Percentiles rank a stretch among this genome's conserved stretches.
These are phyloP conservation scores for Spergularia bocconei DNA, from an alignment of 148 eudicot species.

Conservation along the genomic window DNA sequence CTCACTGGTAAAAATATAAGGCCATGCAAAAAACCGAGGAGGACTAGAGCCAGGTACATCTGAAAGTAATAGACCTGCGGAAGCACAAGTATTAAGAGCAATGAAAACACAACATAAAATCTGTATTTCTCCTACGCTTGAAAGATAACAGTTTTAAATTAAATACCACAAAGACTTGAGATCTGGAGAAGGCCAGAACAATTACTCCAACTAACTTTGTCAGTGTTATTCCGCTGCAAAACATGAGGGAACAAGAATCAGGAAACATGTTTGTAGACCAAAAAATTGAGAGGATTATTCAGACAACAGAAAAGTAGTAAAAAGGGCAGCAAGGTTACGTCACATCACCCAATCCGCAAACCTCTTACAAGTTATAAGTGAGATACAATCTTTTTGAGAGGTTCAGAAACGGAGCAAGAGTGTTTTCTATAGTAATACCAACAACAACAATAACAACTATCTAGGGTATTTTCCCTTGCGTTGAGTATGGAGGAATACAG, in stretches of 20 bases:
- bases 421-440: too few species aligned
- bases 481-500: too few species aligned
- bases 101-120: not conserved
- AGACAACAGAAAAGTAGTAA: not conserved
- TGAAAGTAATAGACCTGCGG: constrained; percentile 95
- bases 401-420: not conserved
- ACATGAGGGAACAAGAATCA: not conserved
- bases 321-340: too few species aligned
- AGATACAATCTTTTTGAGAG: not conserved
- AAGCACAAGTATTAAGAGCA: not conserved
- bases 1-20: constrained; percentile 93
- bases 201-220: constrained; percentile 96
- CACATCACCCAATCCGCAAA: too few species aligned
- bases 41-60: constrained; percentile 92
- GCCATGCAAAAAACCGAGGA: constrained; percentile 96
- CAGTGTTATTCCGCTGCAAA: constrained; percentile 90
- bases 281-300: not conserved
- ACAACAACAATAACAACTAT: too few species aligned
- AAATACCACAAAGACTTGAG: constrained; percentile 91
- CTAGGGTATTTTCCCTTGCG: too few species aligned
- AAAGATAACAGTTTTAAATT: constrained; percentile 8
- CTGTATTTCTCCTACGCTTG: not conserved
- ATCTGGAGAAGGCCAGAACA: constrained; percentile 89
- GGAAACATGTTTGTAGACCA: not conserved
- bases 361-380: not conserved